Conservation (phyloP, 2,329 filamentous ascomycete genomes). For the Fusarium sp. region DNA sequence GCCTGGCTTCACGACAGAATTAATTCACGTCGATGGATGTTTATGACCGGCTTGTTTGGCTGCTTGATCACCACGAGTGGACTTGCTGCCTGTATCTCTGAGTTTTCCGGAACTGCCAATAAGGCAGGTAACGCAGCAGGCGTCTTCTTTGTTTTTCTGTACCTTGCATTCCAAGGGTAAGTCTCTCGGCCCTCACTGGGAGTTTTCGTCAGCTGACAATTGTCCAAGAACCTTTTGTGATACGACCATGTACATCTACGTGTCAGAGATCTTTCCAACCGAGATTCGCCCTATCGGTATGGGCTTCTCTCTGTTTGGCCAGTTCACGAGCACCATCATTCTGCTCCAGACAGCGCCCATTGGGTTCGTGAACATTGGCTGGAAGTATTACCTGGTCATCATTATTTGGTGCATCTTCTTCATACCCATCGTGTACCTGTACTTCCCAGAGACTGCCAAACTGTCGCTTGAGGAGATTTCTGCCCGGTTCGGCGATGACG, state of each 20-base stretch:
- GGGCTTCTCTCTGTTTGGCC: slow-evolving; percentile 60
- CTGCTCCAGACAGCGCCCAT: slow-evolving; percentile 53
- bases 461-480: slow-evolving; percentile 54
- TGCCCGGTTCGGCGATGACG: slow-evolving; percentile 55
- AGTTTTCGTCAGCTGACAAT: not conserved
- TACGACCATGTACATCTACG: slow-evolving; percentile 51
- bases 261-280: slow-evolving; percentile 53
- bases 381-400: slow-evolving; percentile 61
- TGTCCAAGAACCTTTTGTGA: slow-evolving; percentile 46
- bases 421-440: slow-evolving; percentile 44
- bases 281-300: slow-evolving; percentile 61
- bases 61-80: slow-evolving; percentile 49
- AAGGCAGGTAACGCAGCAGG: slow-evolving; percentile 51
- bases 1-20: slow-evolving; percentile 58
- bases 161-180: slow-evolving; percentile 57
- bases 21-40: slow-evolving; percentile 56
- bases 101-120: slow-evolving; percentile 48
- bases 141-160: slow-evolving; percentile 55
- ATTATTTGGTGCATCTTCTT: slow-evolving; percentile 51
- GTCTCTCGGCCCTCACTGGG: fast-evolving
- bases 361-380: slow-evolving; percentile 54
- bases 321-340: slow-evolving; percentile 57
- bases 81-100: slow-evolving; percentile 48
- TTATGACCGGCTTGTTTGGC: slow-evolving; percentile 51
- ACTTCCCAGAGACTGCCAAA: slow-evolving; percentile 44